Base-by-base conservation (phyloP, 163 green algal genomes). In the Botryococcus braunii region DNA sequence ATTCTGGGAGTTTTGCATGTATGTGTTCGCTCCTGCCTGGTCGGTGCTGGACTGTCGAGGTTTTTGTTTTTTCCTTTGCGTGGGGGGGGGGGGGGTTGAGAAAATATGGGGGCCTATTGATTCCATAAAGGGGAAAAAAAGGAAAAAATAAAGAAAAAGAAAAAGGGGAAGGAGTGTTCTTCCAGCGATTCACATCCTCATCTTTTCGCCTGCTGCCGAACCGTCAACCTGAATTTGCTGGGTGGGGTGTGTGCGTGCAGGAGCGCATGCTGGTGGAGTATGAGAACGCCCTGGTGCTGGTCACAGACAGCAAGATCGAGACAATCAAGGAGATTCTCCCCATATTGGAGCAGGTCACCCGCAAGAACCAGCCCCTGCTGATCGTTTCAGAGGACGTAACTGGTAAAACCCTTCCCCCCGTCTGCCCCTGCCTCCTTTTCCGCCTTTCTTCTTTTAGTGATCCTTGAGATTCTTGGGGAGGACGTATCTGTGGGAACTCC, bases 331-430 rank as follows among this genome's bases (percentile, higher is more conserved):
- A 91, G 37, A 77, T 94, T 55, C 65, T 95, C 6, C 83, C 84
- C 21, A 62, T 95, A n/a, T 78, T 96, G 60, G 87, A 94, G 68
- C 81, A 88, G 77, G 82, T 93, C 25, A 88, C 85, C 2, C 83
- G 83, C 61, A 71, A 90, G 5, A 94, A 92, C 73, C 71, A 79
- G 37, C 88, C 92, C 11, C 81, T 98, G 65, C 73, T 97, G 7
- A 95, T 97, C 69, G 91, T 98, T 37, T 88, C 92, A 2, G 92
- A 98, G 82, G 92, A 98, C 64, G 80, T 98, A 34, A 79, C 85
- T 13, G 77, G 74, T 75, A 13, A 32, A 11, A 17, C 46, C 17
- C 46, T 27, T 27, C 17, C 46, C 23, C 17, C 46, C 46, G 46
- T 55, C 36, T 9, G 36, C 21, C 8, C 27, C 7, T 39, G 34